Evolutionary conservation across 139 green algal species (phyloP), one percentile per base, ranked within the genome.

Genomic region (Edaphochlamys debaryana): DNA sequence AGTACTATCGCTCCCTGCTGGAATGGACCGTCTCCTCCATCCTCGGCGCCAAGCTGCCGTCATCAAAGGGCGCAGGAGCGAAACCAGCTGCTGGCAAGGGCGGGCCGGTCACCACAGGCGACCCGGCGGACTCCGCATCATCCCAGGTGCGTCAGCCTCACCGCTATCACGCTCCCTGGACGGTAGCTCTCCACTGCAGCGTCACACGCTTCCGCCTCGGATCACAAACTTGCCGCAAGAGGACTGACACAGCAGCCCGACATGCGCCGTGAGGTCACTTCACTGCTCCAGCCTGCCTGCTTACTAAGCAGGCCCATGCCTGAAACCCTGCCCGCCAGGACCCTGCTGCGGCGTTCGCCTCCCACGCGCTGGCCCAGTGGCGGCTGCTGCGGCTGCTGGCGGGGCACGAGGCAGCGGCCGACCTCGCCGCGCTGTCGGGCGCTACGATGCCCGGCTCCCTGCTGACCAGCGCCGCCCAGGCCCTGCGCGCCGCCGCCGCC

Each of bases 1-100:
- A 80, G 62, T 79, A 86, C 67, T 52, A 70, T n/a, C 80, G 80
- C 32, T 58, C 56, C 1, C 29, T 80, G 15, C 37, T 75, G 32
- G 80, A 86, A 8, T 86, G 80, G 80, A 32, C 45, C 4, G 70
- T 72, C 3, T 68, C 58, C 3, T 72, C 36, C 20, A 48, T 82
- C 13, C 41, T 82, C 6, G 71, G 71, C 32, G 9, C 42, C 15
- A 81, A 71, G 40, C 58, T 60, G 4, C 58, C 73, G 25, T 4
- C 72, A 4, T 11, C 54, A 30, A 3, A 29, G 34, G 29, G 11
- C 48, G 50, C 50, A 58, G 25, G 1, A 63, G 23, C 25, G 17
- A 36, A 36, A 23, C 58, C 30, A 7, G 29, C 58, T 15, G 58
- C 27, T 15, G 58, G 27, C 8, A 37, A 36, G 3, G 58, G 27